Percentiles rank a stretch among this genome's conserved stretches.
Evolutionary conservation across 495 filamentous ascomycete genomes (phyloP).

Genomic region (Aspergillus olivimuriae): DNA sequence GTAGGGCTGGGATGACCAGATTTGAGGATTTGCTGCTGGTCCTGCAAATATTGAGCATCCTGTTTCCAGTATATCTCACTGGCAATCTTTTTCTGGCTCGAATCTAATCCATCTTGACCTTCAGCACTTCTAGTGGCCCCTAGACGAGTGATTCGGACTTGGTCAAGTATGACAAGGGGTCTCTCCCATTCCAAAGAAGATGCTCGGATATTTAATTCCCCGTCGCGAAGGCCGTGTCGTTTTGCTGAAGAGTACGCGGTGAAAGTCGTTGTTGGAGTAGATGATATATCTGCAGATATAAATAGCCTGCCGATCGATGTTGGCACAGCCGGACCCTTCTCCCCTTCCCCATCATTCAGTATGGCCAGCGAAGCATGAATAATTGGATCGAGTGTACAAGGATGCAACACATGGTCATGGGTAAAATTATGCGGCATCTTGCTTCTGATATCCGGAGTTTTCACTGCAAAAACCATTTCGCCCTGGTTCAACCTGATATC

Average conservation of each 20-base stretch:
- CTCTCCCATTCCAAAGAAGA: not conserved
- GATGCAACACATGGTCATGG: not conserved
- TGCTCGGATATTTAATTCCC: not conserved
- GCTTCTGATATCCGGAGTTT: not conserved
- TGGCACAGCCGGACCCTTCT: not conserved
- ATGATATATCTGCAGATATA: not conserved
- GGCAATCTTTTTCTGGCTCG: not conserved
- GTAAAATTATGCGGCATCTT: not conserved
- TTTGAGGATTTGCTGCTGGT: too few relatives aligned
- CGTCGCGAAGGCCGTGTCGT: not conserved
- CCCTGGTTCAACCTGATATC: not conserved
- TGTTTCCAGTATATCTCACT: not conserved
- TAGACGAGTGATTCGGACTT: not conserved
- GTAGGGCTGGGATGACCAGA: too few relatives aligned
- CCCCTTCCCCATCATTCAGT: not conserved
- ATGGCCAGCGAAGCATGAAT: not conserved
- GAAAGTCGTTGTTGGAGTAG: not conserved
- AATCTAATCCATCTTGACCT: not conserved
- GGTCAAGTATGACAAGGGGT: not conserved
- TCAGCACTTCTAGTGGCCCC: not conserved
- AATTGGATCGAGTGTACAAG: not conserved
- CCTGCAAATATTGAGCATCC: not conserved
- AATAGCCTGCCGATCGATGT: not conserved
- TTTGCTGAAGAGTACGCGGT: not conserved
- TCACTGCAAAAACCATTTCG: not conserved